Evolutionary conservation across 305 asterid species (phyloP).

Genomic region (Ruellia speciosa): DNA sequence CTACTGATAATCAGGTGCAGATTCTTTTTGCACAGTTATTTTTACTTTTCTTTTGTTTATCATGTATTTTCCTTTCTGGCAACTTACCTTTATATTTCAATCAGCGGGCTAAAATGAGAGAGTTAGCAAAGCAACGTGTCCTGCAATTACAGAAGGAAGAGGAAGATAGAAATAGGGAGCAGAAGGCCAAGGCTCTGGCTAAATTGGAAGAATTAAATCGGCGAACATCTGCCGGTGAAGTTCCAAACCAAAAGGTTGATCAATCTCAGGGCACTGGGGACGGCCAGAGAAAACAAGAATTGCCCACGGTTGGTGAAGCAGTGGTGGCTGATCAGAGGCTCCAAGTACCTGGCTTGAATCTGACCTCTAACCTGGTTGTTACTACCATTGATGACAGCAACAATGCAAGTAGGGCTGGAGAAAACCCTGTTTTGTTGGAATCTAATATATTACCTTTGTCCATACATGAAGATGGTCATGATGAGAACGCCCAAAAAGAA

Average conservation of each 20-base stretch:
- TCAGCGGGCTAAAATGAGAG: constrained; percentile 72
- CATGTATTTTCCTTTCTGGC: constrained; percentile 18
- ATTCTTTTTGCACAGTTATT: constrained; percentile 22
- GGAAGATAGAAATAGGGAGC: constrained; percentile 74
- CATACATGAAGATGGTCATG: constrained; percentile 29
- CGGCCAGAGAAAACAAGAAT: constrained; percentile 30
- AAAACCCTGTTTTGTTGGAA: constrained; percentile 25
- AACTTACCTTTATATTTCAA: constrained; percentile 25
- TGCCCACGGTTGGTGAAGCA: constrained; percentile 29
- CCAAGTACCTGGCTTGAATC: constrained; percentile 30
- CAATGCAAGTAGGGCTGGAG: constrained; percentile 28
- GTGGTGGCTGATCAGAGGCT: constrained; percentile 27
- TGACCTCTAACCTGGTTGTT: constrained; percentile 24
- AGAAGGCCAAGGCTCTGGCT: constrained; percentile 88
- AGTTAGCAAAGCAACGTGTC: constrained; percentile 72
- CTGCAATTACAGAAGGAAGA: constrained; percentile 75
- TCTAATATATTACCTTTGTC: constrained; percentile 28
- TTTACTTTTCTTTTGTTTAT: neutral
- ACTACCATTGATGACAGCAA: constrained; percentile 24
- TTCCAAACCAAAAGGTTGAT: constrained; percentile 32
- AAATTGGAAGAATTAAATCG: constrained; percentile 91
- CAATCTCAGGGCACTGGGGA: constrained; percentile 22
- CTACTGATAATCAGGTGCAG: constrained; percentile 68
- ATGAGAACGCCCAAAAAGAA: constrained; percentile 22
- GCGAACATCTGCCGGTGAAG: constrained; percentile 52